Evolutionary conservation across 768 basidiomycete species (phyloP), one percentile per base, ranked within the genome.

Genomic region (Phanerochaete sordida): DNA sequence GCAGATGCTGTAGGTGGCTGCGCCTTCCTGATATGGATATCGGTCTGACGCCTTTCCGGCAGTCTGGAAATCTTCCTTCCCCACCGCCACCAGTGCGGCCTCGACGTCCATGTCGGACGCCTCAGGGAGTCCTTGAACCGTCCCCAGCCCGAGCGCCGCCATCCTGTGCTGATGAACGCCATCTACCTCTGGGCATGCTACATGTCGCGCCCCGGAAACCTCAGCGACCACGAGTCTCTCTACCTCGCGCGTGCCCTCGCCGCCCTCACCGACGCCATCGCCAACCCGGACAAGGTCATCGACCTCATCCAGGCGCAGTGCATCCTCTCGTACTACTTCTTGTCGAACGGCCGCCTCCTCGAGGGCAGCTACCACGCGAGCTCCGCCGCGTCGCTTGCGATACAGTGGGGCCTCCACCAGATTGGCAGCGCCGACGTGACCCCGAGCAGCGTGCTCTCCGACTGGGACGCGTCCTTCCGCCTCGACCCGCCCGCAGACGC

Each of bases 111-210:
- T 70, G 84, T 86, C 70, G 84, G 81, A 19, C 81, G 81, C 48
- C 75, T 93, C 49, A 77, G 85, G 31, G 85, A 87, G 50, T 84
- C 84, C 33, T 74, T 91, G 44, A 75, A 73, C 46, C 75, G 78
- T 5, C 81, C 86, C 16, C 56, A 70, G 3, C 64, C 80, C 49
- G 84, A 89, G 59, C 88, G 88, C 57, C 84, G 84, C 21, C 91
- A 93, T 66, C 86, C 91, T 9, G 84, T 81, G 56, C 79, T 93
- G 15, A 84, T 91, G 79, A 90, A 91, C 68, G 81, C 90, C 62
- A 86, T 92, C 67, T 93, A 86, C 69, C 82, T 92, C 7, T 91
- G 90, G 87, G 87, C 89, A 1, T 92, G 90, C 70, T 90, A 87
- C 69, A 79, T 92, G 43, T 90, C 91, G 11, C 80, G 88, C 23